phyloP scores from a whole-genome alignment of 345 rosid genomes.

The Camelina sativa region DNA sequence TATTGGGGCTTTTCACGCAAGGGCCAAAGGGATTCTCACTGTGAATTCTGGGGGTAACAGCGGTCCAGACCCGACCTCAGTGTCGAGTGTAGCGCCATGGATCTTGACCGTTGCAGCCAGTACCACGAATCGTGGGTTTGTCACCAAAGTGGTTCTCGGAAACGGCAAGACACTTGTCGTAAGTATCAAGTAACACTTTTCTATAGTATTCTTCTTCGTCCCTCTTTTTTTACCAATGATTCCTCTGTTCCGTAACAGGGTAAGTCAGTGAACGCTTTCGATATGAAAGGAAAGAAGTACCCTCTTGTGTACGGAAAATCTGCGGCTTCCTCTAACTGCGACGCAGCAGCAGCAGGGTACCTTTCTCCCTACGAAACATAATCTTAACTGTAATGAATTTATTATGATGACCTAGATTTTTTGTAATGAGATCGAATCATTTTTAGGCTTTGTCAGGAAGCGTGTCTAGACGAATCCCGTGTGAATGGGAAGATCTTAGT shows the following conservation, averaged over 20 bases:
- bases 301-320: conserved; percentile 43
- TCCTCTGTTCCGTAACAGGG: conserved; percentile 43
- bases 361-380: neutral
- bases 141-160: conserved; percentile 50
- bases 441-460: conserved; percentile 24
- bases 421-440: neutral
- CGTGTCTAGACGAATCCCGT: conserved; percentile 24
- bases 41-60: conserved; percentile 49
- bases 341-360: conserved; percentile 7
- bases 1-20: conserved; percentile 59
- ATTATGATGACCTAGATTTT: conserved; percentile 3
- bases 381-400: neutral
- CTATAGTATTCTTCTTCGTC: neutral
- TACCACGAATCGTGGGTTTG: conserved; percentile 48
- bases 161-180: conserved; percentile 49
- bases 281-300: conserved; percentile 34
- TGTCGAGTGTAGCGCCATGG: conserved; percentile 50
- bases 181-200: conserved; percentile 37
- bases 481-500: conserved; percentile 52
- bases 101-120: conserved; percentile 54
- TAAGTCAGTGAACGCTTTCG: conserved; percentile 46
- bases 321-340: conserved; percentile 15
- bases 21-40: conserved; percentile 52
- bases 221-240: neutral
- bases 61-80: conserved; percentile 23